These are phyloP conservation scores for Hansfordia pulvinata DNA, from an alignment of 2,329 filamentous ascomycete species.

Conservation along the genomic window DNA sequence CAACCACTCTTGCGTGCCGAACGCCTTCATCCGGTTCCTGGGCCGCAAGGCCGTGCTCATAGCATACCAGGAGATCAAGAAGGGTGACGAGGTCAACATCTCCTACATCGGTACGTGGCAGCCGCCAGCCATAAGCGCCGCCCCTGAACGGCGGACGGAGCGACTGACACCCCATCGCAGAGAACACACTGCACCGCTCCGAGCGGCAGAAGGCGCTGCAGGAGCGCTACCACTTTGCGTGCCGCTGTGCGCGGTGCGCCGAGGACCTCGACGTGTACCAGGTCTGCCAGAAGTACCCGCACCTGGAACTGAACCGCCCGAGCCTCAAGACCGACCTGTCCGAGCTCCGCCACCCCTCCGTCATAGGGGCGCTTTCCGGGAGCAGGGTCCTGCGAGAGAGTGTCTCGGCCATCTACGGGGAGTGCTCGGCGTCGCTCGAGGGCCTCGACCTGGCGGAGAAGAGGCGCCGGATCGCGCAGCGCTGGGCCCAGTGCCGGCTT, in stretches of 20 bases:
- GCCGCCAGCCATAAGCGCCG: too few species aligned
- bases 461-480: constrained; percentile 14
- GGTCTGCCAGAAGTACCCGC: constrained; percentile 26
- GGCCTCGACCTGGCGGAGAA: constrained; percentile 4
- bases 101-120: constrained; percentile 42
- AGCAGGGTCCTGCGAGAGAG: constrained; percentile 6
- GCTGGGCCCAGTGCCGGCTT: constrained; percentile 23
- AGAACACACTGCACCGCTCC: constrained; percentile 29
- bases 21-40: constrained; percentile 41
- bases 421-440: constrained; percentile 10
- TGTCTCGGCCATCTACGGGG: constrained; percentile 17
- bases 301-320: constrained; percentile 26
- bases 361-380: constrained; percentile 14
- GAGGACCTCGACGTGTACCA: constrained; percentile 40
- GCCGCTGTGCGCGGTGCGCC: constrained; percentile 33
- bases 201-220: constrained; percentile 27
- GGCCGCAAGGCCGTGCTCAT: constrained; percentile 36
- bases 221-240: constrained; percentile 36
- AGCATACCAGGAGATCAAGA: constrained; percentile 31
- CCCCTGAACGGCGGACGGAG: too few species aligned
- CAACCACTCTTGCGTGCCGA: constrained; percentile 50
- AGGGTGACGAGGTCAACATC: constrained; percentile 44
- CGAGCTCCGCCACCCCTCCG: constrained; percentile 16
- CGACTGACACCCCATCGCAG: constrained; percentile 17
- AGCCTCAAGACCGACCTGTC: constrained; percentile 28